Evolutionary conservation across 1,284 basidiomycete species (phyloP).

Genomic region (Cronartium ribicola): DNA sequence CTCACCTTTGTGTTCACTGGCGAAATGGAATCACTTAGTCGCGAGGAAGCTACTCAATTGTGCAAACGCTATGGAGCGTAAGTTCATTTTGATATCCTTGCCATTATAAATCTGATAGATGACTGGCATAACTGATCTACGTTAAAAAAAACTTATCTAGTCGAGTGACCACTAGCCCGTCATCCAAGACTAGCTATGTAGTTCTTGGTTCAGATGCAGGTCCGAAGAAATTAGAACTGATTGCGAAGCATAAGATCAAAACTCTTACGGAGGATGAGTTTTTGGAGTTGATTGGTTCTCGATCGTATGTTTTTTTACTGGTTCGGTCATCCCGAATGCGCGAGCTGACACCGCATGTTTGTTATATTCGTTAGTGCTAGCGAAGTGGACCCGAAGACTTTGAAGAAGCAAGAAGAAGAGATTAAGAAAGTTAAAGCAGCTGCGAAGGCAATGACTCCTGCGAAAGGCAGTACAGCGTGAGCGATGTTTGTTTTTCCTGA

Average conservation of each 20-base stretch:
- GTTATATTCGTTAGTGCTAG: constrained; percentile 30
- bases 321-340: constrained; percentile 42
- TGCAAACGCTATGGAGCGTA: constrained; percentile 90
- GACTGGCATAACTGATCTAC: not conserved
- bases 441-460: constrained; percentile 46
- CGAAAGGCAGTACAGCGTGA: constrained; percentile 29
- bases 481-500: constrained; percentile 2
- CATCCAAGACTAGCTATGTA: constrained; percentile 84
- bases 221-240: constrained; percentile 74
- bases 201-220: constrained; percentile 85
- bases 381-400: constrained; percentile 69
- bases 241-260: constrained; percentile 69
- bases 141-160: constrained; percentile 53
- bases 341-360: constrained; percentile 9
- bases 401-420: constrained; percentile 77
- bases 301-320: constrained; percentile 19
- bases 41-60: constrained; percentile 80
- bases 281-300: constrained; percentile 69
- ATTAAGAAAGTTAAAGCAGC: constrained; percentile 56
- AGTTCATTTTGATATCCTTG: constrained; percentile 48
- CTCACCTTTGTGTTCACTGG: constrained; percentile 87
- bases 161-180: constrained; percentile 79
- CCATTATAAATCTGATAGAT: not conserved
- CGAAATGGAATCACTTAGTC: constrained; percentile 76
- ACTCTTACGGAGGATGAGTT: constrained; percentile 86